A percentile compares a stretch with the other conserved stretches of the same genome.
These are phyloP conservation scores for Hypoxylon intermedium DNA, from an alignment of 495 filamentous ascomycete genomes.

Conservation along the genomic window DNA sequence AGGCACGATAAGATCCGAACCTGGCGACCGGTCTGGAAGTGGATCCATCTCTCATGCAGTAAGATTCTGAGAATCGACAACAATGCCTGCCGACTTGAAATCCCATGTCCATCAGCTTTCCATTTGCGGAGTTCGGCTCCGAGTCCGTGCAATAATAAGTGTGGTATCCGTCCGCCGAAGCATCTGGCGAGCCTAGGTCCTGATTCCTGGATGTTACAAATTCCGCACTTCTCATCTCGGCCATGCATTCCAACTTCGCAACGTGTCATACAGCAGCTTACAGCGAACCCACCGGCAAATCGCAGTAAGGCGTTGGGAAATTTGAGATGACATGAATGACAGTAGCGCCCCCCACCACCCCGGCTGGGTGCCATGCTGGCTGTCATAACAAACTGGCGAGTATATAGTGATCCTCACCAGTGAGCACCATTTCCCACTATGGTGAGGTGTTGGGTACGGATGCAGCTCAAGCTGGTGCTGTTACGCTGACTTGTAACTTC, in stretches of 20 bases:
- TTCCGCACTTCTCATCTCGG: conserved; percentile 36
- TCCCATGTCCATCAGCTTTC: conserved; percentile 30
- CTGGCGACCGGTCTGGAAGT: conserved; percentile 36
- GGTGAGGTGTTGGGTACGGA: conserved; percentile 33
- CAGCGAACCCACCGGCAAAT: conserved; percentile 39
- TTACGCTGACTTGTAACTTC: conserved; percentile 39
- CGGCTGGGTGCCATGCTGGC: conserved; percentile 22
- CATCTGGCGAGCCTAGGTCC: conserved; percentile 18
- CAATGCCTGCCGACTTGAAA: conserved; percentile 32
- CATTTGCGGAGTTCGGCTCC: conserved; percentile 39
- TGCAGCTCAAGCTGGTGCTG: conserved; percentile 36
- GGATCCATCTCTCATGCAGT: conserved; percentile 35
- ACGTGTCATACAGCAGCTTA: conserved; percentile 41
- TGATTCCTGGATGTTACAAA: conserved; percentile 27
- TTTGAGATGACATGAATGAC: conserved; percentile 31
- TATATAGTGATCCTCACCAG: conserved; percentile 35
- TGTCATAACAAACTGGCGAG: conserved; percentile 30
- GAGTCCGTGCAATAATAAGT: conserved; percentile 36
- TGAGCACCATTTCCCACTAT: conserved; percentile 23
- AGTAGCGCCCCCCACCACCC: conserved; percentile 28
- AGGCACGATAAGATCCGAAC: conserved; percentile 38
- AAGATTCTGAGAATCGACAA: conserved; percentile 38
- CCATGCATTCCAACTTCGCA: conserved; percentile 38
- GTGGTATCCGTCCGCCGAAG: conserved; percentile 38
- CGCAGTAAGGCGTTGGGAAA: conserved; percentile 28